A percentile compares a stretch with the other conserved stretches of the same genome.
phyloP scores from a whole-genome alignment of 768 basidiomycete species.

The Lepiota brunneoincarnata region DNA sequence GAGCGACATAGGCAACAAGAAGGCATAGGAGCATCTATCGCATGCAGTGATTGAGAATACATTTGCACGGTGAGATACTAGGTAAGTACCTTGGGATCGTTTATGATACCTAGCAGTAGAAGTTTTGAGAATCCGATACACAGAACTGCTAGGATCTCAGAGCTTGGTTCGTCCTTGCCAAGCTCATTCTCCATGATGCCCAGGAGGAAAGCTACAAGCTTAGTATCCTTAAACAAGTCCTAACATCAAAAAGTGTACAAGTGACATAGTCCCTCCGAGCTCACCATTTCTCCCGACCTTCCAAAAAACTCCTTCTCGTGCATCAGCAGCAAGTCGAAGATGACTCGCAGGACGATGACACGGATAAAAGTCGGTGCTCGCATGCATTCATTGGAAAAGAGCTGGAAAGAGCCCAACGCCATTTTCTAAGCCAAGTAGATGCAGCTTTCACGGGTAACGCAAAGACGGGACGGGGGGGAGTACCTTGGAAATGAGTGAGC shows the following conservation, averaged over 20 bases:
- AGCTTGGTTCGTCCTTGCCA: conserved; percentile 63
- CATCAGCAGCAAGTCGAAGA: conserved; percentile 90
- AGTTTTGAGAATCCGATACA: conserved; percentile 88
- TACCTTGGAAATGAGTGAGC: conserved; percentile 82
- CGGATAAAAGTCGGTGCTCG: conserved; percentile 74
- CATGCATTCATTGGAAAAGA: conserved; percentile 83
- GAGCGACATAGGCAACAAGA: conserved; percentile 73
- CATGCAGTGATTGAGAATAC: neutral
- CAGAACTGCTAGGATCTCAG: conserved; percentile 73
- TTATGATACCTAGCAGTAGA: conserved; percentile 80
- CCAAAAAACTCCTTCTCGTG: conserved; percentile 80
- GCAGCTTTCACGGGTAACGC: neutral
- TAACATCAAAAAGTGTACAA: neutral
- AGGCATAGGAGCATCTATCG: conserved; percentile 38
- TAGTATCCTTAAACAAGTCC: conserved; percentile 27
- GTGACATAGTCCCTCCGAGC: conserved; percentile 10
- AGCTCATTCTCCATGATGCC: conserved; percentile 24
- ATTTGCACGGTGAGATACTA: neutral
- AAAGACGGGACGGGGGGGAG: neutral
- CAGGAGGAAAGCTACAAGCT: conserved; percentile 45
- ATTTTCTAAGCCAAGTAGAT: conserved; percentile 40
- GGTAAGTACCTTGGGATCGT: conserved; percentile 65
- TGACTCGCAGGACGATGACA: conserved; percentile 74
- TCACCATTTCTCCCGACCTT: conserved; percentile 40
- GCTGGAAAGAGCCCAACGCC: conserved; percentile 68